These are phyloP conservation scores for Umbelopsis vinacea DNA, from an alignment of 192 early-diverging fungal species.

Conservation along the genomic window DNA sequence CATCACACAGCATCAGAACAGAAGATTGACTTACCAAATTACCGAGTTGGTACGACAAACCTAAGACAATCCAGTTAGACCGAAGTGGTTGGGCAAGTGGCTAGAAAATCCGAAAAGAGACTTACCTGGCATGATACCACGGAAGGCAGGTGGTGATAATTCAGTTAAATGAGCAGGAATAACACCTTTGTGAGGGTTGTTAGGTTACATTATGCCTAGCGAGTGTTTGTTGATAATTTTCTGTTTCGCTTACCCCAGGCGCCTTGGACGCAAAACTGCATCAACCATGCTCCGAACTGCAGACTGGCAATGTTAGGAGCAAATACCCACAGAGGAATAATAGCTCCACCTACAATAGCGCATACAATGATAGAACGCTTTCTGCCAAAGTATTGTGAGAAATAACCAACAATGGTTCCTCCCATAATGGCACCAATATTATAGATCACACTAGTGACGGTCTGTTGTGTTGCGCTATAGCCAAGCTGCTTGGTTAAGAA, in stretches of 20 bases:
- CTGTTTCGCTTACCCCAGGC: conserved; percentile 41
- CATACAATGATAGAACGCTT: conserved; percentile 56
- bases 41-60: conserved; percentile 73
- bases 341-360: conserved; percentile 55
- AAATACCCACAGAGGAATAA: conserved; percentile 73
- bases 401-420: conserved; percentile 61
- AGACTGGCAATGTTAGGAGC: conserved; percentile 40
- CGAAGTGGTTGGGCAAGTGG: too few species aligned
- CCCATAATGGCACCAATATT: conserved; percentile 73
- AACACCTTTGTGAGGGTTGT: conserved; percentile 27
- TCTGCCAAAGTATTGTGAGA: conserved; percentile 71
- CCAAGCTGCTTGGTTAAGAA: conserved; percentile 36
- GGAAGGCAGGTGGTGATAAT: conserved; percentile 67
- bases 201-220: too few species aligned
- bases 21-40: conserved; percentile 53
- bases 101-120: too few species aligned
- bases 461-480: too few species aligned
- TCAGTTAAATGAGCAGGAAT: conserved; percentile 74
- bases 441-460: not conserved
- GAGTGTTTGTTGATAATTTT: too few species aligned
- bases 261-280: conserved; percentile 65
- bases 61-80: too few species aligned
- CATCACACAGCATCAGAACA: too few species aligned
- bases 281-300: conserved; percentile 46
- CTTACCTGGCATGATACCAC: conserved; percentile 68